Conservation (phyloP, 2,329 filamentous ascomycete genomes). For the Endoconidiophora laricicola region DNA sequence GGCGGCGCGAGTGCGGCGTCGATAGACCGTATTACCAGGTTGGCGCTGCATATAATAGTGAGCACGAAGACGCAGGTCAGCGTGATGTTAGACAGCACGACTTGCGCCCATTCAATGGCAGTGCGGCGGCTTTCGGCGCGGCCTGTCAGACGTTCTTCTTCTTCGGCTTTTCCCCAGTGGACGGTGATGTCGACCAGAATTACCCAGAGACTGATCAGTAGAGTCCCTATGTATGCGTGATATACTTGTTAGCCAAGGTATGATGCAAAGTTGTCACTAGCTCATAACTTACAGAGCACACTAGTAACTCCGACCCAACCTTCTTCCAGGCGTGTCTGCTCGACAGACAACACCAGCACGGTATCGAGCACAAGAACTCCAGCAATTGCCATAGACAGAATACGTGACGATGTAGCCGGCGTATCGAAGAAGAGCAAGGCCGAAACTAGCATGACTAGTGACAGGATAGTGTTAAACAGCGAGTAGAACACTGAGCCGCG, state of each 20-base stretch:
- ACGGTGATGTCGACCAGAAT: constrained; percentile 67
- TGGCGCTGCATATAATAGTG: constrained; percentile 59
- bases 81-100: constrained; percentile 57
- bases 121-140: constrained; percentile 72
- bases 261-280: background rate
- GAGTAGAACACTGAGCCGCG: constrained; percentile 86
- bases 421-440: constrained; percentile 74
- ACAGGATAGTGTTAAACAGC: constrained; percentile 67
- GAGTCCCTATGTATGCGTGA: constrained; percentile 35
- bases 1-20: constrained; percentile 60
- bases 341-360: constrained; percentile 62
- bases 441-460: constrained; percentile 58
- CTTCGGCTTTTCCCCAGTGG: constrained; percentile 78
- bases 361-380: constrained; percentile 40
- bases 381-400: constrained; percentile 53
- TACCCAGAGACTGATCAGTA: constrained; percentile 64
- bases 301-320: constrained; percentile 82
- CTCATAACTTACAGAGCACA: constrained; percentile 40
- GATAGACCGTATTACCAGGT: constrained; percentile 60
- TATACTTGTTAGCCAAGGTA: background rate
- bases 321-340: constrained; percentile 63
- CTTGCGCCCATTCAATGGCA: constrained; percentile 66
- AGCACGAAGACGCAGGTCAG: constrained; percentile 53
- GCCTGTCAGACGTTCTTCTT: constrained; percentile 83
- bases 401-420: constrained; percentile 62